Percentiles rank a stretch among this genome's conserved stretches.
Conservation (phyloP, 169 alveolate species). For the Toxoplasma gondii region DNA sequence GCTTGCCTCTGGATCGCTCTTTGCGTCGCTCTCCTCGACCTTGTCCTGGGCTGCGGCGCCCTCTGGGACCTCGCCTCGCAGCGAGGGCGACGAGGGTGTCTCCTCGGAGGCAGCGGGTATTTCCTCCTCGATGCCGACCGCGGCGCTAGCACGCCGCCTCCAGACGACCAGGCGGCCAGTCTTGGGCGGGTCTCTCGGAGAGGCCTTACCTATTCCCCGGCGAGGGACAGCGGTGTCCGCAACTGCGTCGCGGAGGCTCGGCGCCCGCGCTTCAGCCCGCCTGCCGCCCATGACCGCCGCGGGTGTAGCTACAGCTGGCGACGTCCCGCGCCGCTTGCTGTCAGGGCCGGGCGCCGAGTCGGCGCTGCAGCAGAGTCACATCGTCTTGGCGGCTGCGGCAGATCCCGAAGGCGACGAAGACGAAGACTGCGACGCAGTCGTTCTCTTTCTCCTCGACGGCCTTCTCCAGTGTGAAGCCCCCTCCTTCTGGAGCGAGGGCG, state of each 20-base stretch:
- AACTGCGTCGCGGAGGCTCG: neutral
- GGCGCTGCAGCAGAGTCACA: neutral
- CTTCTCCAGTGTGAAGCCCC: slow-evolving; percentile 13
- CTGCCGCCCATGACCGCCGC: neutral
- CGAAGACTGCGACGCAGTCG: neutral
- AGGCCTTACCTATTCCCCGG: neutral
- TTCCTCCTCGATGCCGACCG: neutral
- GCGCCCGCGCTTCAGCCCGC: neutral
- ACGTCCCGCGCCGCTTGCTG: neutral
- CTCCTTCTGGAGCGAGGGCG: neutral
- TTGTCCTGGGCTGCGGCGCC: slow-evolving; percentile 17
- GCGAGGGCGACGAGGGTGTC: neutral
- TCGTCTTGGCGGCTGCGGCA: neutral
- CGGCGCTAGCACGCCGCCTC: neutral
- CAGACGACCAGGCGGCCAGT: neutral
- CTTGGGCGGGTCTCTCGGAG: neutral
- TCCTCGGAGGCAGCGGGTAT: neutral
- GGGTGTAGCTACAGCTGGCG: neutral
- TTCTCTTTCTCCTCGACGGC: neutral
- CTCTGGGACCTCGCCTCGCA: neutral
- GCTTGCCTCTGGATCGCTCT: neutral
- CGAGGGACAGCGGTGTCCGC: neutral
- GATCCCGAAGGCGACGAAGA: neutral
- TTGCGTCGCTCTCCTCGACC: neutral
- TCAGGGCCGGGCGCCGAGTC: neutral